Evolutionary conservation across 108 stramenopile genomes (phyloP), one percentile per base, ranked within the genome.

Genomic region (Nannochloropsis gaditana): DNA sequence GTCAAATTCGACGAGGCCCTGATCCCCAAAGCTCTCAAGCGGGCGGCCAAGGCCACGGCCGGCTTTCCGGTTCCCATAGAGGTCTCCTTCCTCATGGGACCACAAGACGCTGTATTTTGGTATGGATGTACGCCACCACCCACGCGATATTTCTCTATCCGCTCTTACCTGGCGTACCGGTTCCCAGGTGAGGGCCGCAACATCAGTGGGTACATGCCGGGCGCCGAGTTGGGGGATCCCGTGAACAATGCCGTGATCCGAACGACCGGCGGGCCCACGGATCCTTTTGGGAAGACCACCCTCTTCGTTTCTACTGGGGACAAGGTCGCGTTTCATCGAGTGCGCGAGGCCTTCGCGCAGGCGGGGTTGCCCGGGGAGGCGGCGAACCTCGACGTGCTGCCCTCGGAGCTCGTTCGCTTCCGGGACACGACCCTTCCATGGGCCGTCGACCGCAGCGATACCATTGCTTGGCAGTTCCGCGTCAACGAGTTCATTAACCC

Each of bases 391-490:
- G 59, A 73, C n/a, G n/a, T n/a, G 59, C 59, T 73, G n/a, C 59
- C 59, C 3, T 73, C 59, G 15, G 59, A 73, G 59, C 59, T 73
- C 19, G 59, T 73, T 15, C 59, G n/a, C n/a, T 73, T 73, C 59
- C 59, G 59, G 15, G n/a, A 73, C 59, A n/a, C 15, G 59, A n/a
- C 19, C n/a, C n/a, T 73, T 15, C 59, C 59, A 15, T 73, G 59
- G 59, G 59, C 59, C 19, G 15, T 73, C 19, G 59, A 73, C 59
- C 15, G 59, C 15, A n/a, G 19, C 19, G 59, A 73, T n/a, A 73
- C 59, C n/a, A 15, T 73, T 73, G 59, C 59, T n/a, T 73, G 59
- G 59, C 59, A 73, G 59, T 73, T 73, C n/a, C 15, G 59, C 15
- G 59, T 73, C 19, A 73, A 73, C n/a, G 59, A 73, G 2, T 73